Evolutionary conservation across 2,329 filamentous ascomycete species (phyloP).

Genomic region (Aspergillus sp.): DNA sequence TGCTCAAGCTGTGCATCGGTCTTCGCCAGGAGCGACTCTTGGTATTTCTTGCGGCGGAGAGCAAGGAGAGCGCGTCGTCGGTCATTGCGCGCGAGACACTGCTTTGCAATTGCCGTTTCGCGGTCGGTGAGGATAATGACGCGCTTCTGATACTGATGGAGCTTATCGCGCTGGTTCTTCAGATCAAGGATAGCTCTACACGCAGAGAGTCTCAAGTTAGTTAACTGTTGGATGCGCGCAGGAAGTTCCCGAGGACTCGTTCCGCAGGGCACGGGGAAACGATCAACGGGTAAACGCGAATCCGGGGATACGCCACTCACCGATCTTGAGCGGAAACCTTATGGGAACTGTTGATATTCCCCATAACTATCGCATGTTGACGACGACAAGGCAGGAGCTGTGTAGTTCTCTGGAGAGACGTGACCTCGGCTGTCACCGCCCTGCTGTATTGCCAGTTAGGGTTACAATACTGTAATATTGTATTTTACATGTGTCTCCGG

Average conservation of each 20-base stretch:
- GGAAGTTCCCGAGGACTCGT: neutral
- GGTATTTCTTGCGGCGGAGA: slow-evolving; percentile 90
- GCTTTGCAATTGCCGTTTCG: slow-evolving; percentile 75
- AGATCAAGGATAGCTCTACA: slow-evolving; percentile 95
- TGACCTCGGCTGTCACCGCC: slow-evolving; percentile 1
- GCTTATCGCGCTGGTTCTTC: slow-evolving; percentile 93
- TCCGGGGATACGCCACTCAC: slow-evolving; percentile 53
- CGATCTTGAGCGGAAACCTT: slow-evolving; percentile 76
- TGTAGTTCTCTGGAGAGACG: slow-evolving; percentile 9
- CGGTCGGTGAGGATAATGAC: slow-evolving; percentile 77
- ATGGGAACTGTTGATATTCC: slow-evolving; percentile 53
- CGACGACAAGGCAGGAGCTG: slow-evolving; percentile 3
- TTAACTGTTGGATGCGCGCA: slow-evolving; percentile 1
- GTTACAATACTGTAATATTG: too few species aligned
- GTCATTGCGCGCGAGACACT: slow-evolving; percentile 72
- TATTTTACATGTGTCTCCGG: too few species aligned
- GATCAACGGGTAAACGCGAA: neutral
- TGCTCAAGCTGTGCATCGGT: slow-evolving; percentile 92
- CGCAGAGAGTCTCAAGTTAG: slow-evolving; percentile 1
- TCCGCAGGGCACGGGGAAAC: neutral
- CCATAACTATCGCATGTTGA: slow-evolving; percentile 44
- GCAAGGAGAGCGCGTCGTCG: slow-evolving; percentile 76
- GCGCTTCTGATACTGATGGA: slow-evolving; percentile 89
- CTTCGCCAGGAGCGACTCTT: slow-evolving; percentile 77
- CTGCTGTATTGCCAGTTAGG: slow-evolving; percentile 1